phyloP scores from a whole-genome alignment of 1,139 yeast species.

The Diutina scorzettiae region DNA sequence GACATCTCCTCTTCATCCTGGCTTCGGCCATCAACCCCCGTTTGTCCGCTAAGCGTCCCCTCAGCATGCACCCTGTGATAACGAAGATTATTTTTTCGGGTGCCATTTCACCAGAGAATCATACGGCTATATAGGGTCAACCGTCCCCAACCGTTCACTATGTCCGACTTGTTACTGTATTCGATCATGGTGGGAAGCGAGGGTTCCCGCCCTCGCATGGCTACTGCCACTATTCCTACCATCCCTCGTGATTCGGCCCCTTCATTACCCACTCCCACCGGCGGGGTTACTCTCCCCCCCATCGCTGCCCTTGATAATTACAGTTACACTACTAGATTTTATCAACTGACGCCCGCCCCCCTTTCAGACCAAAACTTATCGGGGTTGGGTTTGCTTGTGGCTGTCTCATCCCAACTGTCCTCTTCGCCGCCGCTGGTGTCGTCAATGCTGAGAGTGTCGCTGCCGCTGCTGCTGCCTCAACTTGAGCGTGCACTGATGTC shows the following conservation, averaged over 20 bases:
- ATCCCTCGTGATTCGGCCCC: conserved; percentile 2
- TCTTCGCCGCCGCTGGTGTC: background rate
- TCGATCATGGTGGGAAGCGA: background rate
- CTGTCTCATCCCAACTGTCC: background rate
- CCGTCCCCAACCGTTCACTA: background rate
- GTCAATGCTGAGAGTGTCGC: background rate
- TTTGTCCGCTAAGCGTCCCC: background rate
- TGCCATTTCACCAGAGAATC: background rate
- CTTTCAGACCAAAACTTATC: background rate
- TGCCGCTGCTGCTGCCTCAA: background rate
- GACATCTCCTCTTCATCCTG: too few species aligned
- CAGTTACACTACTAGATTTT: conserved; percentile 3
- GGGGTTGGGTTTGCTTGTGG: background rate
- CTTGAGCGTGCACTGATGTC: background rate
- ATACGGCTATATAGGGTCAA: background rate
- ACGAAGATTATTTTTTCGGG: background rate
- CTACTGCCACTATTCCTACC: background rate
- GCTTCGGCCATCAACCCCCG: too few species aligned
- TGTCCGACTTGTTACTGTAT: conserved; percentile 5
- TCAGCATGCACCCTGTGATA: conserved; percentile 5
- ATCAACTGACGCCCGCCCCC: background rate
- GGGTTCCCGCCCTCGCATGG: background rate
- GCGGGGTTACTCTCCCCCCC: background rate
- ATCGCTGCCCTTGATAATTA: conserved; percentile 4
- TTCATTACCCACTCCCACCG: background rate